phyloP scores from a whole-genome alignment of 495 filamentous ascomycete genomes.

The Aspergillus leporis region DNA sequence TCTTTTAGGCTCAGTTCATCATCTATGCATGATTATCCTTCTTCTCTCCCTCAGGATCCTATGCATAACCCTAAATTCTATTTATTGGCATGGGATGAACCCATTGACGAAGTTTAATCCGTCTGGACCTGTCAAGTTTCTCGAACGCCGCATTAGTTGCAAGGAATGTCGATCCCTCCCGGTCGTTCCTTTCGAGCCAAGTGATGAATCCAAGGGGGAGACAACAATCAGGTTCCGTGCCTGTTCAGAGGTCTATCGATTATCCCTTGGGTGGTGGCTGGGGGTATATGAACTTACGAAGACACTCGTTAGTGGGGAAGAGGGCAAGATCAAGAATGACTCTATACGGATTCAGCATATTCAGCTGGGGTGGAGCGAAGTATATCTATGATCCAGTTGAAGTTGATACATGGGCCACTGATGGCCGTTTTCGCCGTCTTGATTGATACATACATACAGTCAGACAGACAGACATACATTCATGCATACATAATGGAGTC shows the following conservation, averaged over 20 bases:
- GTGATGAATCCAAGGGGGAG: neutral
- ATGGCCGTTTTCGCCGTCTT: neutral
- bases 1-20: neutral
- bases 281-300: too few species aligned
- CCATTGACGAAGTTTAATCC: constrained; percentile 17
- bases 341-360: neutral
- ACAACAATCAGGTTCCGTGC: neutral
- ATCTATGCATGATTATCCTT: constrained; percentile 4
- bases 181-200: neutral
- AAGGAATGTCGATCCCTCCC: neutral
- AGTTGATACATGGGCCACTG: neutral
- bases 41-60: neutral
- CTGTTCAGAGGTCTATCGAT: neutral
- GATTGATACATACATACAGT: neutral
- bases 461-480: neutral
- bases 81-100: neutral
- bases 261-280: neutral
- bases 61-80: neutral
- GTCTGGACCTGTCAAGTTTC: constrained; percentile 9
- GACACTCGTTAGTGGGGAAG: too few species aligned
- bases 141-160: neutral
- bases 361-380: neutral
- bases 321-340: neutral
- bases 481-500: neutral
- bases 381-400: neutral